These are phyloP conservation scores for Lizonia empirigonia DNA, from an alignment of 2,329 filamentous ascomycete genomes.

Conservation along the genomic window DNA sequence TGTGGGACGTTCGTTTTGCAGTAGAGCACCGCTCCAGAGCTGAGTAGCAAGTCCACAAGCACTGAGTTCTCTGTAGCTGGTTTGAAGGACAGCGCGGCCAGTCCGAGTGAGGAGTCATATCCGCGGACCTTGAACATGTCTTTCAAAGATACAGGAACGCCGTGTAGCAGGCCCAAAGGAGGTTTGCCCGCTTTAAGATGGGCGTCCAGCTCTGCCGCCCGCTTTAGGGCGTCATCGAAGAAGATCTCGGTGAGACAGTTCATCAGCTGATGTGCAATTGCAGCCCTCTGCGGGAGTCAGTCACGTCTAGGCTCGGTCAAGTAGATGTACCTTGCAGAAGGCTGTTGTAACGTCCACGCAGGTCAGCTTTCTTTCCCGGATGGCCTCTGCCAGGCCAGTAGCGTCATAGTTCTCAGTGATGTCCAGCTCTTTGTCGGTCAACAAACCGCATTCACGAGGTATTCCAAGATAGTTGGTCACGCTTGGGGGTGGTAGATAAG, in stretches of 20 bases:
- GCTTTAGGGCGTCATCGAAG: constrained; percentile 43
- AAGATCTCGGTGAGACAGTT: constrained; percentile 51
- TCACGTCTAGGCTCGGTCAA: not conserved
- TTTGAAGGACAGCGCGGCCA: constrained; percentile 52
- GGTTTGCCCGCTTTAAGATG: constrained; percentile 48
- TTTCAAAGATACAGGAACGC: constrained; percentile 56
- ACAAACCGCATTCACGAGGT: constrained; percentile 59
- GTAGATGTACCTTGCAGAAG: constrained; percentile 50
- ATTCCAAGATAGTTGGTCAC: constrained; percentile 50
- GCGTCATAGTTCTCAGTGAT: constrained; percentile 63
- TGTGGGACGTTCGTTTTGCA: constrained; percentile 63
- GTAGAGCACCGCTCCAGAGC: constrained; percentile 56
- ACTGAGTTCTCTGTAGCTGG: constrained; percentile 47
- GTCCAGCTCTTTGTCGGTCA: constrained; percentile 57
- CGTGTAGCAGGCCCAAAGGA: constrained; percentile 54
- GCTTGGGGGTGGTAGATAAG: constrained; percentile 23
- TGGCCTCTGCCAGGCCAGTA: constrained; percentile 45
- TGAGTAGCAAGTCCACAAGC: constrained; percentile 53
- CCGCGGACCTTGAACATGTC: constrained; percentile 57
- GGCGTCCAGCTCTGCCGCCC: constrained; percentile 48
- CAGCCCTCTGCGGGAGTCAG: constrained; percentile 45
- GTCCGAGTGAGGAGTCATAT: constrained; percentile 52
- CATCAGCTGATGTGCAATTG: constrained; percentile 55
- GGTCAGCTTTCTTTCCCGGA: constrained; percentile 43
- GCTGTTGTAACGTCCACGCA: constrained; percentile 49